Evolutionary conservation across 805 yeast genomes (phyloP).

Genomic region (Teunomyces lycoperdinae): DNA sequence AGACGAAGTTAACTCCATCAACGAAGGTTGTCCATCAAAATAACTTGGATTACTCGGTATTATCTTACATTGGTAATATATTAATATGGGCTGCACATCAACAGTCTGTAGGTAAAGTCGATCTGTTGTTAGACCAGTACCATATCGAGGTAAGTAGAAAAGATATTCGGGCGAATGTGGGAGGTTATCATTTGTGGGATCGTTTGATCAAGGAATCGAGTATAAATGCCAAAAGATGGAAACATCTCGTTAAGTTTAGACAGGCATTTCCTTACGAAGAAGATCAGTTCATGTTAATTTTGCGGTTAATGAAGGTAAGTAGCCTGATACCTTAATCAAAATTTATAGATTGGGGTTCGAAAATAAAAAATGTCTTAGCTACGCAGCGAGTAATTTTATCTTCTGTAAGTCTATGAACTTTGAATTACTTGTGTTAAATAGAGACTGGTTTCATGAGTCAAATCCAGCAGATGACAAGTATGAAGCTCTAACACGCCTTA

Average conservation of each 20-base stretch:
- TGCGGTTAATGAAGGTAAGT: constrained; percentile 34
- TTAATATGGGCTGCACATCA: constrained; percentile 35
- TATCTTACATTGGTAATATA: constrained; percentile 37
- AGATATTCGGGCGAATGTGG: constrained; percentile 22
- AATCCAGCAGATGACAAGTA: not conserved
- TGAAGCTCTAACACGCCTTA: constrained; percentile 16
- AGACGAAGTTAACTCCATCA: constrained; percentile 34
- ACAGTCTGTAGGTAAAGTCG: constrained; percentile 14
- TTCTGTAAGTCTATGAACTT: constrained; percentile 13
- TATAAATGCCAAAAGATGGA: constrained; percentile 42
- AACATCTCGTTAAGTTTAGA: constrained; percentile 38
- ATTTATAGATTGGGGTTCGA: not conserved
- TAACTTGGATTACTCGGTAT: constrained; percentile 36
- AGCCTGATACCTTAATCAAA: constrained; percentile 13
- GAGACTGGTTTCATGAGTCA: constrained; percentile 19
- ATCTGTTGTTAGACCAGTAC: constrained; percentile 15
- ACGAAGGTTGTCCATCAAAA: constrained; percentile 32
- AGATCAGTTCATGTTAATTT: constrained; percentile 37
- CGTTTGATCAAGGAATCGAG: constrained; percentile 29
- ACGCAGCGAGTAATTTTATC: no score
- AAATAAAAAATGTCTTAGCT: no score
- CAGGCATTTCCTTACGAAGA: constrained; percentile 35
- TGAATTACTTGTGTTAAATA: constrained; percentile 20
- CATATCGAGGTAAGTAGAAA: constrained; percentile 16
- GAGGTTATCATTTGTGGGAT: constrained; percentile 43